phyloP scores from a whole-genome alignment of 169 alveolate genomes.

The Cryptosporidium tyzzeri region DNA sequence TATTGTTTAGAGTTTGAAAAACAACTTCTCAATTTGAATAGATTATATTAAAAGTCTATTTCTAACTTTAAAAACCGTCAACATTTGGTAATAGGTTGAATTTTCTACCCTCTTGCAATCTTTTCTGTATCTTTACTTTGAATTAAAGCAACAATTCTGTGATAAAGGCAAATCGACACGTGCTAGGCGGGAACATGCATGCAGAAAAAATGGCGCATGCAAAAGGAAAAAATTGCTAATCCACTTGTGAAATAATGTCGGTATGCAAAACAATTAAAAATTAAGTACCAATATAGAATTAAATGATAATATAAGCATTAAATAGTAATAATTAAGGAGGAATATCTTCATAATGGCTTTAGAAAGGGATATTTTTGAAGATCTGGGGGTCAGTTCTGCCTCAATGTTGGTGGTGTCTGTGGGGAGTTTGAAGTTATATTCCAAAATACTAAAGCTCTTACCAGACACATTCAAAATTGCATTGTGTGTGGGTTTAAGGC shows the following conservation, averaged over 20 bases:
- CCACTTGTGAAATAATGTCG: constrained; percentile 59
- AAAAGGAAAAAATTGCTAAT: constrained; percentile 7
- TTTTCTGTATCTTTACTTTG: too few species aligned
- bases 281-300: not conserved
- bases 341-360: constrained; percentile 5
- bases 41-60: too few species aligned
- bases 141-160: not conserved
- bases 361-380: constrained; percentile 14
- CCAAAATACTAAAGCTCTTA: constrained; percentile 27
- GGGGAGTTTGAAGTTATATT: constrained; percentile 43
- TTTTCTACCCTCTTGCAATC: not conserved
- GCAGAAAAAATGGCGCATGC: constrained; percentile 53
- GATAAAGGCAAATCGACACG: constrained; percentile 15
- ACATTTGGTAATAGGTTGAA: too few species aligned
- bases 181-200: constrained; percentile 47
- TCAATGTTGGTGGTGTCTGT: constrained; percentile 56
- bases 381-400: constrained; percentile 54
- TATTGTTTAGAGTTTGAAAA: too few species aligned
- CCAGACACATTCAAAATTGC: constrained; percentile 48
- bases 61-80: too few species aligned
- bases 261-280: not conserved
- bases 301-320: not conserved
- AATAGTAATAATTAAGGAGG: not conserved
- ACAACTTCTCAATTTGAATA: too few species aligned
- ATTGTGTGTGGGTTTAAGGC: constrained; percentile 56